Evolutionary conservation across 306 rosid species (phyloP), one percentile per base, ranked within the genome.

Genomic region (Lupinus albus): DNA sequence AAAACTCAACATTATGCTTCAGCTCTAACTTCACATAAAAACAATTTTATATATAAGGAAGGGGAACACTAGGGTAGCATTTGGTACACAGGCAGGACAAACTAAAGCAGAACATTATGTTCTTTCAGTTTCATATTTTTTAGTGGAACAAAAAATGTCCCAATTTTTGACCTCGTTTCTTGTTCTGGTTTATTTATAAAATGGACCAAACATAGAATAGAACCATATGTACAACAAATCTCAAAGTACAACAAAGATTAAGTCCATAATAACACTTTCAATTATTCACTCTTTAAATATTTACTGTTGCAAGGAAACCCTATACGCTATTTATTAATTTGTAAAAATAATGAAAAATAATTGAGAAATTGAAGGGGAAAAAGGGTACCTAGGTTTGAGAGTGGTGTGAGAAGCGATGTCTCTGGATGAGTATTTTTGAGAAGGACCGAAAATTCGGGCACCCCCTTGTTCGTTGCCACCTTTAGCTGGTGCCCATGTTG

Each of bases 391-490:
- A 0, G 99, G 96, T 67, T 90, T 93, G 13, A 93, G 76, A 61
- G 82, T 76, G 7, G 98, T 93, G 64, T 93, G 98, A 2, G 98
- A 51, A 1, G 98, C 98, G 41, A 93, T 77, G 62, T 93, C 98
- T 71, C 97, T 80, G 1, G 98, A 93, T 0, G 98, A 93, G 71
- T 86, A 93, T 61, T 93, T 93, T 25, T 93, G 98, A 0, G 98
- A 93, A 2, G 98, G 98, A 15, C 98, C 97, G 18, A 93, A 93
- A 64, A 93, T 89, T 70, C 97, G 86, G 25, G 97, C 81, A 44
- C 98, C 98, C 1, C 98, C 98, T 85, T 93, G 98, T 45, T 93
- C 98, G 59, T 89, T 83, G 17, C 98, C 98, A 61, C 98, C 98
- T 78, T 93, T 93, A 0, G 98, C 98, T 11, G 98, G 97, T 15